Percentiles rank a stretch among this genome's conserved stretches.
These are phyloP conservation scores for Boletus tylopilopsis DNA, from an alignment of 768 basidiomycete genomes.

Conservation along the genomic window DNA sequence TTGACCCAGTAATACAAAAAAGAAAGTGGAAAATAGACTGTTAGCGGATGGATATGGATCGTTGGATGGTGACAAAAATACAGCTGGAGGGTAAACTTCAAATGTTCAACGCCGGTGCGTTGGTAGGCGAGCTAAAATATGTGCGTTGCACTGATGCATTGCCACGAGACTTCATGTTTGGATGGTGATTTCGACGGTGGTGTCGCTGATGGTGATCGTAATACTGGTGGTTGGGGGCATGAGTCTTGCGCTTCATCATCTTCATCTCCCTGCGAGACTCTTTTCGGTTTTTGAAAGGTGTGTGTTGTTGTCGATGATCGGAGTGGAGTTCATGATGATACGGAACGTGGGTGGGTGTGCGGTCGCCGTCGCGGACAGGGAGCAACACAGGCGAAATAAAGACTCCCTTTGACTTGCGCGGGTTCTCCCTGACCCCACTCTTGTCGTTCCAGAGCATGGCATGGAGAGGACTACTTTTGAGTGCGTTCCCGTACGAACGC, in stretches of 20 bases:
- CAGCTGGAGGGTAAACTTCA: constrained; percentile 17
- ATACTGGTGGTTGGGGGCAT: constrained; percentile 35
- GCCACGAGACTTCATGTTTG: constrained; percentile 60
- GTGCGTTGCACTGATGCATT: constrained; percentile 52
- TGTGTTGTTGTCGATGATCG: constrained; percentile 33
- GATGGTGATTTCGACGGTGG: constrained; percentile 55
- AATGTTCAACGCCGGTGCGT: constrained; percentile 27
- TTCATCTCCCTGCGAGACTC: constrained; percentile 68
- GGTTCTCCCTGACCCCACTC: constrained; percentile 15
- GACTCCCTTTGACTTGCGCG: constrained; percentile 32
- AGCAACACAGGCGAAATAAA: constrained; percentile 50
- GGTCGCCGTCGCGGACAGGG: constrained; percentile 52
- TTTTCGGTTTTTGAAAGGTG: constrained; percentile 53
- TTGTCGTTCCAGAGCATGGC: constrained; percentile 50
- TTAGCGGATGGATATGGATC: constrained; percentile 10
- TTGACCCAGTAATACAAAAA: constrained; percentile 22
- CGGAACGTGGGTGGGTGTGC: constrained; percentile 45
- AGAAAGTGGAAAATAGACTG: not conserved
- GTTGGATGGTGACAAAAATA: constrained; percentile 16
- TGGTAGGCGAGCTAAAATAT: constrained; percentile 35
- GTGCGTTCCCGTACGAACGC: constrained; percentile 36
- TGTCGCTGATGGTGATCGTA: constrained; percentile 47
- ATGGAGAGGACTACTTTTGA: constrained; percentile 55
- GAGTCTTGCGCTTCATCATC: constrained; percentile 57
- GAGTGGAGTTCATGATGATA: constrained; percentile 33